Evolutionary conservation across 345 rosid species (phyloP).

Genomic region (Citrus australasica): DNA sequence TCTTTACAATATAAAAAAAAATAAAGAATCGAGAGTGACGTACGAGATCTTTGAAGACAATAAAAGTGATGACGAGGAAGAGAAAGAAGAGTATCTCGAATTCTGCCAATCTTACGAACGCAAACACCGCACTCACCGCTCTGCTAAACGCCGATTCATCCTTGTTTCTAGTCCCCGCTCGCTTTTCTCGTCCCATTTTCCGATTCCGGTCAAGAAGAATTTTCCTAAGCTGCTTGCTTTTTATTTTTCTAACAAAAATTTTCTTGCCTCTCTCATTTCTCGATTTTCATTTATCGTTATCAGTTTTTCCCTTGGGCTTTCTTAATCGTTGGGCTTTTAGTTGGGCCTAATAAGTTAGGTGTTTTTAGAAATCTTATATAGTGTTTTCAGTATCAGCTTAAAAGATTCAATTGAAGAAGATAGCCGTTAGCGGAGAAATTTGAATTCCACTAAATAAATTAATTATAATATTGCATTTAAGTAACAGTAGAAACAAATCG

Average conservation of each 20-base stretch:
- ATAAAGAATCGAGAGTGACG: slow-evolving; percentile 7
- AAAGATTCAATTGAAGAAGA: background rate
- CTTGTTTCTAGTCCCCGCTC: slow-evolving; percentile 20
- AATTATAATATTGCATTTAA: background rate
- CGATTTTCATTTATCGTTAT: background rate
- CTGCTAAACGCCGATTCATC: slow-evolving; percentile 43
- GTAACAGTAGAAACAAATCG: background rate
- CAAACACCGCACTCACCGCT: slow-evolving; percentile 32
- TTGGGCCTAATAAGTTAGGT: background rate
- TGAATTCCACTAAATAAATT: background rate
- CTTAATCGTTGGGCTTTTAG: no score
- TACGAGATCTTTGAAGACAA: slow-evolving; percentile 66
- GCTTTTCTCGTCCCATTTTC: slow-evolving; percentile 18
- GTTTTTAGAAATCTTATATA: no score
- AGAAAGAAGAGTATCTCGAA: slow-evolving; percentile 66
- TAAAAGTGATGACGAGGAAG: slow-evolving; percentile 53
- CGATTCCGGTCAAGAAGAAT: background rate
- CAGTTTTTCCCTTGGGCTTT: no score
- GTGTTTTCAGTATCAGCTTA: background rate
- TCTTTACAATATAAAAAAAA: no score
- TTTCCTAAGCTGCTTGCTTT: background rate
- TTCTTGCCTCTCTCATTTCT: background rate
- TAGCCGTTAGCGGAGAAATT: background rate
- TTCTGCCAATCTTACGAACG: slow-evolving; percentile 44
- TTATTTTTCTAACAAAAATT: background rate